Evolutionary conservation across 805 yeast genomes (phyloP), one percentile per base, ranked within the genome.

Genomic region (Priceomyces melissophilus): DNA sequence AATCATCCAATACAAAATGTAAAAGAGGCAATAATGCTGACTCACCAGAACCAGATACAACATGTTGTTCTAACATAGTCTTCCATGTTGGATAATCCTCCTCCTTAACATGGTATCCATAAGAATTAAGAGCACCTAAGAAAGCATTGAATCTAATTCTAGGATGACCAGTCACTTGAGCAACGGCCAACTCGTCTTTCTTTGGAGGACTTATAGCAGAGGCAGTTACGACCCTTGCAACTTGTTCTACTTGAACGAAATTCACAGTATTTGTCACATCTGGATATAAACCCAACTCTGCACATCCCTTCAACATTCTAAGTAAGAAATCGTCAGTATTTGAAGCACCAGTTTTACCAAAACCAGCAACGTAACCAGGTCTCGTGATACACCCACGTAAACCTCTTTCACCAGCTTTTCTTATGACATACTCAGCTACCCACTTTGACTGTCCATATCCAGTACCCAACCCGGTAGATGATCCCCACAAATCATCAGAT

Each of bases 401-500:
- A 7, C 99, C 99, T 40, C 82, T 69, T 41, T 76, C 76, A 33
- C 97, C 98, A 5, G 99, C 99, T 41, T 75, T 73, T 59, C 98
- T 80, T 45, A 88, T 81, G 35, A 93, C 72, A 53, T 86, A 79
- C 67, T 93, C 99, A 20, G 96, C 95, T 29, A 89, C 88, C 99
- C 99, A 93, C 63, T 93, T 93, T 50, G 93, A 79, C 69, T 95
- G 99, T 35, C 99, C 99, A 58, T 93, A 93, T 12, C 99, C 99
- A 44, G 83, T 85, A 20, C 89, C 85, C 43, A 93, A 73, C 1
- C 96, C 97, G 3, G 65, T 58, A 13, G 87, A 73, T 2, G 98
- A 86, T 1, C 97, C 97, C 53, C 71, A 62, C 50, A 93, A 73
- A 51, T 83, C 85, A 61, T 93, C 99, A 4, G 82, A 65, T 62